A percentile compares a stretch with the other conserved stretches of the same genome.
Evolutionary conservation across 2,329 filamentous ascomycete genomes (phyloP).

Genomic region (Diaporthe sp.): DNA sequence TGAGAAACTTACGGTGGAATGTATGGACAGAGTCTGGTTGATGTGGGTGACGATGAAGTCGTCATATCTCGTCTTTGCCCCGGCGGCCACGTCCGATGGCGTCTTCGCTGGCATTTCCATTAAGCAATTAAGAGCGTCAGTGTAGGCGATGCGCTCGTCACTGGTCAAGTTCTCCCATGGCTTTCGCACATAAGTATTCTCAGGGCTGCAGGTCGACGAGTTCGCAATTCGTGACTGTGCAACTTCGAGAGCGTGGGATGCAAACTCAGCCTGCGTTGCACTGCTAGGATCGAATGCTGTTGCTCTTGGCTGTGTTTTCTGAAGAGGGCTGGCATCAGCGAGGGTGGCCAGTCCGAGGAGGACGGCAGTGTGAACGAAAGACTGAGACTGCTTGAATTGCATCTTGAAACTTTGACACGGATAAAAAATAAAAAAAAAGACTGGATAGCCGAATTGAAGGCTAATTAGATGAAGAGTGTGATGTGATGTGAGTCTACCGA

Average conservation of each 20-base stretch:
- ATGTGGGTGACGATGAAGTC: constrained; percentile 65
- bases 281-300: constrained; percentile 2
- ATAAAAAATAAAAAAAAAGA: neutral
- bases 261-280: constrained; percentile 11
- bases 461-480: neutral
- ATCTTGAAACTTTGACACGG: neutral
- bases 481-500: neutral
- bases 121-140: constrained; percentile 55
- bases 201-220: constrained; percentile 14
- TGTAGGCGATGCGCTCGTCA: constrained; percentile 44
- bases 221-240: constrained; percentile 4
- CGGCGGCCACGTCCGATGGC: constrained; percentile 48
- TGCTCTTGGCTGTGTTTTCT: neutral
- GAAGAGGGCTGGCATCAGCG: neutral
- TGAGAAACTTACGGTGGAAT: constrained; percentile 41
- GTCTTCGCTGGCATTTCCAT: constrained; percentile 49
- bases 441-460: neutral
- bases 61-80: constrained; percentile 52
- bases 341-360: constrained; percentile 4
- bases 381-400: constrained; percentile 1
- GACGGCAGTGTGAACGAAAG: neutral
- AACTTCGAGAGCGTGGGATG: constrained; percentile 9
- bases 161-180: constrained; percentile 12
- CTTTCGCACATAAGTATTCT: constrained; percentile 10
- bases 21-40: constrained; percentile 59